Evolutionary conservation across 352 stramenopile genomes (phyloP).

Genomic region (Phytopythium delawarense): DNA sequence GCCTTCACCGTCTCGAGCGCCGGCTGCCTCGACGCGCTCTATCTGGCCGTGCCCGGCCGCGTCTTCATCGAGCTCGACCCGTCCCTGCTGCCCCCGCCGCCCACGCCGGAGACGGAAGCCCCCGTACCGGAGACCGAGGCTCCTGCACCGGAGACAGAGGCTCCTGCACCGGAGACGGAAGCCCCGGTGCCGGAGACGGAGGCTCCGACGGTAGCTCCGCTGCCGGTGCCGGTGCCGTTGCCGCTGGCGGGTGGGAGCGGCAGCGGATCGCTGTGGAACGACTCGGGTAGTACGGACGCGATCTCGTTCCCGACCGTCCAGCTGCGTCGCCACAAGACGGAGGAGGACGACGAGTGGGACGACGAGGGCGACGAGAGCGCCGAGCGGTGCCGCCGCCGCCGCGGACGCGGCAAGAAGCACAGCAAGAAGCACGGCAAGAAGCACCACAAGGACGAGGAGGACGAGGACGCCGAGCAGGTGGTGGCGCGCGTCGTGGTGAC

Average conservation of each 20-base stretch:
- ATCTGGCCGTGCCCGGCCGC: constrained; percentile 43
- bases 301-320: constrained; percentile 33
- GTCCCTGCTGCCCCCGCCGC: constrained; percentile 17
- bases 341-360: constrained; percentile 15
- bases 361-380: constrained; percentile 14
- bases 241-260: constrained; percentile 8
- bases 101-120: background rate
- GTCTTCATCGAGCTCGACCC: constrained; percentile 52
- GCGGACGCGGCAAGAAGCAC: background rate
- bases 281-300: constrained; percentile 6
- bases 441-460: background rate
- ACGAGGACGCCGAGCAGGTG: constrained; percentile 18
- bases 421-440: constrained; percentile 15
- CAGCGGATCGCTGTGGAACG: constrained; percentile 7
- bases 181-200: constrained; percentile 6
- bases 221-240: constrained; percentile 2
- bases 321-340: constrained; percentile 26
- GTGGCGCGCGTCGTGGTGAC: constrained; percentile 51
- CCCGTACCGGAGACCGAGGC: background rate
- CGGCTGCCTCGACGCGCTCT: constrained; percentile 38
- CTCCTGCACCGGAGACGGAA: constrained; percentile 6
- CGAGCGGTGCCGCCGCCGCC: background rate
- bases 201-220: constrained; percentile 10
- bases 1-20: constrained; percentile 39
- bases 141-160: background rate